Evolutionary conservation across 2,329 filamentous ascomycete genomes (phyloP).

Genomic region (Hirsutella minnesotensis): DNA sequence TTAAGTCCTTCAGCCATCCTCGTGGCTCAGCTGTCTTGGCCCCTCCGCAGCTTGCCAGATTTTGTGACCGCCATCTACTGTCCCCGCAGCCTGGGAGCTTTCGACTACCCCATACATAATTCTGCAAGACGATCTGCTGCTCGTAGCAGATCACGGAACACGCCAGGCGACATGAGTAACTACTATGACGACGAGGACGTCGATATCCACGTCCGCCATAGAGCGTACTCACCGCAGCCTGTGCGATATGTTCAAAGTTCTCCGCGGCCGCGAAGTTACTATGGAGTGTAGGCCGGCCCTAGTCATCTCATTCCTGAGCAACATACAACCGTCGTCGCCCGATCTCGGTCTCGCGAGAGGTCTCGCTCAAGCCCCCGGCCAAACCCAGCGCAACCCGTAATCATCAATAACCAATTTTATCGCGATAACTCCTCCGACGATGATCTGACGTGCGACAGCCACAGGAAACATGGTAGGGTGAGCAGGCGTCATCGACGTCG

Average conservation of each 20-base stretch:
- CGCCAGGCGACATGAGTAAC: slow-evolving; percentile 7
- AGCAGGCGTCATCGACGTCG: slow-evolving; percentile 14
- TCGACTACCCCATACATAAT: no score
- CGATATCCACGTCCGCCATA: slow-evolving; percentile 36
- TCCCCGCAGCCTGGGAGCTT: no score
- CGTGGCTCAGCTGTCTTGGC: no score
- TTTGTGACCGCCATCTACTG: no score
- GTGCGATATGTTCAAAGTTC: slow-evolving; percentile 34
- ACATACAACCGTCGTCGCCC: slow-evolving; percentile 30
- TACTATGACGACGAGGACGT: slow-evolving; percentile 44
- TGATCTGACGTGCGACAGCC: slow-evolving; percentile 12
- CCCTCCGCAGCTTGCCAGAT: no score
- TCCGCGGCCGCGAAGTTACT: slow-evolving; percentile 24
- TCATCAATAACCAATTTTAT: slow-evolving; percentile 47
- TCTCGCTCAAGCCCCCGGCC: slow-evolving; percentile 31
- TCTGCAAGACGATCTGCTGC: no score
- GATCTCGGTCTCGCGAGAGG: slow-evolving; percentile 24
- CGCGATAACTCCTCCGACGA: slow-evolving; percentile 36
- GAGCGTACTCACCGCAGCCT: slow-evolving; percentile 25
- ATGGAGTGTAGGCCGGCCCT: slow-evolving; percentile 27
- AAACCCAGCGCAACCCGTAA: slow-evolving; percentile 29
- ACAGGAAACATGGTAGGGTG: slow-evolving; percentile 12
- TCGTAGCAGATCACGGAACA: neutral
- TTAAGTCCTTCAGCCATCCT: no score
- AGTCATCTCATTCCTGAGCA: slow-evolving; percentile 32